Base-by-base conservation (phyloP, 2,329 filamentous ascomycete species). In the Claviceps sp. region DNA sequence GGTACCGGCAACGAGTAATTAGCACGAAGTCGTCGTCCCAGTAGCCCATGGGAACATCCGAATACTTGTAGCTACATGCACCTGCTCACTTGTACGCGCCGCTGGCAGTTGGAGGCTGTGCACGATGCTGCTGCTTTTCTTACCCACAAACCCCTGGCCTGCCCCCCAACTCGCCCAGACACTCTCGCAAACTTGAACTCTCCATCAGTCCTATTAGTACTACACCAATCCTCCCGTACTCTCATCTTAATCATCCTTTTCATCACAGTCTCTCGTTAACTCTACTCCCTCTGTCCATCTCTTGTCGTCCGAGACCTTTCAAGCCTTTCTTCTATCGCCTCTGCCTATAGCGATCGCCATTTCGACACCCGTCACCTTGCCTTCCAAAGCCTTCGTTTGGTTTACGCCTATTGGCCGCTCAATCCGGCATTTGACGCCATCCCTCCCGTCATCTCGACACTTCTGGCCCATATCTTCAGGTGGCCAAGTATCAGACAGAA, bases 191-290 rank as follows among this genome's bases (percentile, higher is more conserved):
- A 18, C 26, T 16, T 34, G 22, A 44, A 44, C 42, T 11, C 41
- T 44, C 42, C 42, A 44, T 44, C 42, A 26, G 22, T 44, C 42
- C 42, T 44, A n/a, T 5, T 24, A 43, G 42, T 20, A 34, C 26
- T 20, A 34, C 26, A 18, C 18, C 44, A 43, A 36, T 37, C 37
- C 43, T 37, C 42, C 24, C 30, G 18, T 47, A 44, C 46, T 44
- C 42, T 37, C 40, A 44, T 46, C 26, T 16, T 47, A 24, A 45
- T 45, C 13, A 14, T 30, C 43, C n/a, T 30, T 11, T 51, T 22
- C 47, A 53, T 43, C 34, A 5, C 45, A 54, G 52, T 51, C 52
- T 44, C 26, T 54, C 52, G 46, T 54, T 54, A 51, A 45, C 22
- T 48, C n/a, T 38, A 34, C 9, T 24, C 16, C 11, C 22, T 22